Base-by-base conservation (phyloP, 177 flowering plant genomes). In the Vitis hybrid region DNA sequence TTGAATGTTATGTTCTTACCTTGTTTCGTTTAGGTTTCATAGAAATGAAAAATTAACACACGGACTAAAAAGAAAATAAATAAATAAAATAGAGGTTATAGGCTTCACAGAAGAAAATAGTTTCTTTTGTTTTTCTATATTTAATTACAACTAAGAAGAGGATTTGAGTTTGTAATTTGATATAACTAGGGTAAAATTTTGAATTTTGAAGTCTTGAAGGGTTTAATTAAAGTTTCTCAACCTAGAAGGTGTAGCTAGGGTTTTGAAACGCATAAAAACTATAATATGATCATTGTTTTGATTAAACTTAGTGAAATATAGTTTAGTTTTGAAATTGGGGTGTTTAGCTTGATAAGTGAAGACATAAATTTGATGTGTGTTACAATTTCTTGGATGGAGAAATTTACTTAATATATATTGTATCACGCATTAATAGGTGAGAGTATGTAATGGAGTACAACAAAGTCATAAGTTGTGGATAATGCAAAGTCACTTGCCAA, bases 381-480 rank as follows among this genome's bases (percentile, higher is more conserved):
- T 34, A 34, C 6, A 4, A 34, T 34, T 34, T 34, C 39, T 34
- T 34, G 39, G 34, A 32, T 19, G 3, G 39, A 6, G 39, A 4
- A 34, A 34, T 34, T 21, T 9, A 51, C 23, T 15, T 45, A n/a
- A 15, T 60, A 7, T 6, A 32, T 6, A 21, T 11, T 21, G 13
- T 60, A 57, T 73, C 9, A 26, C 13, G 51, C 23, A 32, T 11
- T 60, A 14, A 56, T 71, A 95, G 99, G 97, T 91, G 85, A 91
- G 88, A 90, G 76, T 86, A 84, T 75, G 91, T 93, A 13, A 76
- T 91, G 88, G 98, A 89, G 79, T 96, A 88, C 73, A 93, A 97
- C 78, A 86, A 83, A 72, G 97, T 87, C 9, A 91, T 96, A 62
- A 82, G 70, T 52, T 72, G 87, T 96, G 50, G 89, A 89, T 52